Percentiles rank a stretch among this genome's conserved stretches.
These are phyloP conservation scores for Letharia columbiana DNA, from an alignment of 495 filamentous ascomycete species.

Conservation along the genomic window DNA sequence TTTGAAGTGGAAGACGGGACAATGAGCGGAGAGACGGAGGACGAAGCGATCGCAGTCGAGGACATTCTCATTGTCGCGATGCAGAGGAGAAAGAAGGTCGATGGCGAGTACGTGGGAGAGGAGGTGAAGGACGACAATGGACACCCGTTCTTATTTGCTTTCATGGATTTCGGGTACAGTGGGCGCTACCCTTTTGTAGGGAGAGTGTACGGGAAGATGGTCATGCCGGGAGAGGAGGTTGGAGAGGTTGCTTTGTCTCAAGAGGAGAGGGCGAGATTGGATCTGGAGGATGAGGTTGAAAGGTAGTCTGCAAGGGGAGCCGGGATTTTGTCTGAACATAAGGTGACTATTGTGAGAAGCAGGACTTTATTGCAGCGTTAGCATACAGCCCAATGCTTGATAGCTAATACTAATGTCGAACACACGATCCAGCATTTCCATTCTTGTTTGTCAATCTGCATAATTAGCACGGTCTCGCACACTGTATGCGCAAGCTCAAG, in stretches of 20 bases:
- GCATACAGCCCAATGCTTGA: neutral
- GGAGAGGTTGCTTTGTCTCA: neutral
- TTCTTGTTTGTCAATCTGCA: neutral
- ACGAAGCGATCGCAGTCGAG: neutral
- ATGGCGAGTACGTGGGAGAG: neutral
- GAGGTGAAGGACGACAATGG: slow-evolving; percentile 2
- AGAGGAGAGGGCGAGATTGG: neutral
- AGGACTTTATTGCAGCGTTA: neutral
- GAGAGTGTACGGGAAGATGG: slow-evolving; percentile 3
- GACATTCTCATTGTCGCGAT: neutral
- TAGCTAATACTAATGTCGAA: neutral
- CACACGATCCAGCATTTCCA: neutral
- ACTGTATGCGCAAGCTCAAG: too few species aligned
- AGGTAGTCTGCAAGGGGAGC: neutral
- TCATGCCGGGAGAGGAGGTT: slow-evolving; percentile 1
- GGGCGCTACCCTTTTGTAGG: slow-evolving; percentile 1
- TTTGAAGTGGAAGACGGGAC: neutral
- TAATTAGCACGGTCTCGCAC: too few species aligned
- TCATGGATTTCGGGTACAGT: neutral
- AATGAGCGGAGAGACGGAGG: neutral
- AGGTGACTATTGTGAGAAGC: neutral
- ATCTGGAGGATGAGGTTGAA: neutral
- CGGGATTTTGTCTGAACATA: neutral
- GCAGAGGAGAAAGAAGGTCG: slow-evolving; percentile 1
- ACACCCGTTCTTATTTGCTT: neutral